These are phyloP conservation scores for Creolimax fragrantissima DNA, from an alignment of 78 protist genomes.

Conservation along the genomic window DNA sequence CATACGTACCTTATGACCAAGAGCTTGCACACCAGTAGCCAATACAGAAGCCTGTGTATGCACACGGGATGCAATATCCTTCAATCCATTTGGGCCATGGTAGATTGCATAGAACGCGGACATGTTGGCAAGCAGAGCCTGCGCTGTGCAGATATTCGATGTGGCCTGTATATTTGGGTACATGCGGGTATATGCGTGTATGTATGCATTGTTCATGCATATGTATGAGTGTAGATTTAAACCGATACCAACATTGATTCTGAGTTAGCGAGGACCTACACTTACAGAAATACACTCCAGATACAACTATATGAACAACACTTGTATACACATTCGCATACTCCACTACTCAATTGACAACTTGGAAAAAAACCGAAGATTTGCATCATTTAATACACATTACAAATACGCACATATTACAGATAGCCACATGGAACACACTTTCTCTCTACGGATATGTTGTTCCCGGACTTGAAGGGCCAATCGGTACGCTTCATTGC, in stretches of 20 bases:
- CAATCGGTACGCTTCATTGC: conserved; percentile 82
- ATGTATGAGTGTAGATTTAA: not conserved
- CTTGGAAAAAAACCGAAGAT: no score
- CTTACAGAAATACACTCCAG: not conserved
- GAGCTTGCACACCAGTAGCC: not conserved
- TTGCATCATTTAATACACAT: no score
- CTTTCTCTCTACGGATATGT: conserved; percentile 91
- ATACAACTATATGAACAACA: not conserved
- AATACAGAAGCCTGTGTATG: conserved; percentile 50
- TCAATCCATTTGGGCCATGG: conserved; percentile 94
- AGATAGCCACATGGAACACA: no score
- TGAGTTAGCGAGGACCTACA: not conserved
- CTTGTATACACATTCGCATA: not conserved
- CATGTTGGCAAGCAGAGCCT: conserved; percentile 93
- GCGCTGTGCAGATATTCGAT: conserved; percentile 96
- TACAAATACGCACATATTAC: no score
- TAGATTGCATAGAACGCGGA: conserved; percentile 89
- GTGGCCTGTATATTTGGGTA: conserved; percentile 30
- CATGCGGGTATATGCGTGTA: not conserved
- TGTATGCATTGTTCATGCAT: not conserved
- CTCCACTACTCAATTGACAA: not conserved
- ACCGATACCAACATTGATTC: not conserved
- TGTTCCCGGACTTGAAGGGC: conserved; percentile 97
- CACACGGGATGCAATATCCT: conserved; percentile 62
- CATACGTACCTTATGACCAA: not conserved